A percentile compares a stretch with the other conserved stretches of the same genome.
These are phyloP conservation scores for Arthrobotrys entomopaga DNA, from an alignment of 2,329 filamentous ascomycete genomes.

Conservation along the genomic window DNA sequence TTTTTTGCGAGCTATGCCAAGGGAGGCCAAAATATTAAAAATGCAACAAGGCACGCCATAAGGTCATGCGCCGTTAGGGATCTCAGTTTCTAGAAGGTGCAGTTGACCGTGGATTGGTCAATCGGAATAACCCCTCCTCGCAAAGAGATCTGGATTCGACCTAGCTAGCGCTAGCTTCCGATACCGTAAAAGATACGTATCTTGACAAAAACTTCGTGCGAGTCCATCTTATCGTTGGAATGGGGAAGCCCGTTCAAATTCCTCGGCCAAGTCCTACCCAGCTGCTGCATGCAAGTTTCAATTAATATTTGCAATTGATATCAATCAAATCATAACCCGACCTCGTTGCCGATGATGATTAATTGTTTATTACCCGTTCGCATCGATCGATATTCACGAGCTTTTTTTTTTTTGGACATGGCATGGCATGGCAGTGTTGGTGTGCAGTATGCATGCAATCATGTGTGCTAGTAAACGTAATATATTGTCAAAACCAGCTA, in stretches of 20 bases:
- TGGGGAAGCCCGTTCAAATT: slow-evolving; percentile 7
- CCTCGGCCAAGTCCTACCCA: slow-evolving; percentile 21
- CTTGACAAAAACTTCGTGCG: slow-evolving; percentile 26
- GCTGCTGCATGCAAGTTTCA: no score
- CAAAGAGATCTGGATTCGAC: not conserved
- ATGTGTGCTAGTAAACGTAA: no score
- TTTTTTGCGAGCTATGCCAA: not conserved
- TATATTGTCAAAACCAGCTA: no score
- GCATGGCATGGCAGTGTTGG: no score
- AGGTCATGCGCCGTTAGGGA: slow-evolving; percentile 20
- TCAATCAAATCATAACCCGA: not conserved
- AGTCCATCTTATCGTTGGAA: slow-evolving; percentile 45
- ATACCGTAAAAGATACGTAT: slow-evolving; percentile 36
- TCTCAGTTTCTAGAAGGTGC: slow-evolving; percentile 47
- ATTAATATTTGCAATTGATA: no score
- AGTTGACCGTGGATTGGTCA: slow-evolving; percentile 5
- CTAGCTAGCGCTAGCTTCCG: slow-evolving; percentile 25
- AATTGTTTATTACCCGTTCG: no score
- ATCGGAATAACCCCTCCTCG: slow-evolving; percentile 9
- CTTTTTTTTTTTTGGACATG: no score
- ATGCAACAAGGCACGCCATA: slow-evolving; percentile 21
- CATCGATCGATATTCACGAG: no score
- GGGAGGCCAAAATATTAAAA: not conserved
- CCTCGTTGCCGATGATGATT: slow-evolving; percentile 2
- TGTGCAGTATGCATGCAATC: no score